Evolutionary conservation across 176 grass and related monocot species (phyloP), one percentile per base, ranked within the genome.

Genomic region (Paspalum notatum): DNA sequence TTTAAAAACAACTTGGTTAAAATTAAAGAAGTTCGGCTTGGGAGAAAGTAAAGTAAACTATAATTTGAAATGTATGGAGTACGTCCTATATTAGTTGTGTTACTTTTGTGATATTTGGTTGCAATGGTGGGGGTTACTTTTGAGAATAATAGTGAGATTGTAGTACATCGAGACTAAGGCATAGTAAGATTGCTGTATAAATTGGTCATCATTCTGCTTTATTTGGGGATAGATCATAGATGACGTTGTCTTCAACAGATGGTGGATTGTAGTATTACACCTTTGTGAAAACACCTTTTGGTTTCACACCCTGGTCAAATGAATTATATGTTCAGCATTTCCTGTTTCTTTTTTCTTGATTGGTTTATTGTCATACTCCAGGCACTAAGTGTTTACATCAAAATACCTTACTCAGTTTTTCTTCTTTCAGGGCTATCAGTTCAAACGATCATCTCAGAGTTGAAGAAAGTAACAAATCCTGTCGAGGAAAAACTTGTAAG

Each of bases 401-500:
- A 65, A 25, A 32, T 70, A 66, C 20, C 55, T 89, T 82, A 85
- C 87, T 82, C n/a, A 74, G 52, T 68, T 49, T 64, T 37, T 2
- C 1, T 25, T 10, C 66, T 66, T 27, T 76, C 84, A 87, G 84
- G 75, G 75, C 58, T 80, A 87, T 68, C 81, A 65, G 73, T 79
- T 79, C 86, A 75, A 75, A 82, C 42, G 37, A 80, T 68, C 50
- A 68, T 10, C 15, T 45, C 66, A 66, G 73, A 89, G 70, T 21
- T 79, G 62, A 85, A 81, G 56, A 91, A 50, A 68, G 52, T 26
- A 63, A 60, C 60, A 24, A 65, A 71, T 48, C 48, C 14, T 22
- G 11, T 68, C 10, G 80, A 89, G 49, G 67, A 84, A 64, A 85
- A 71, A 85, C 27, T 82, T 64, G 92, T 94, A 66, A 85, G 83